phyloP scores from a whole-genome alignment of 306 rosid species.

The Vachellia collinsii region DNA sequence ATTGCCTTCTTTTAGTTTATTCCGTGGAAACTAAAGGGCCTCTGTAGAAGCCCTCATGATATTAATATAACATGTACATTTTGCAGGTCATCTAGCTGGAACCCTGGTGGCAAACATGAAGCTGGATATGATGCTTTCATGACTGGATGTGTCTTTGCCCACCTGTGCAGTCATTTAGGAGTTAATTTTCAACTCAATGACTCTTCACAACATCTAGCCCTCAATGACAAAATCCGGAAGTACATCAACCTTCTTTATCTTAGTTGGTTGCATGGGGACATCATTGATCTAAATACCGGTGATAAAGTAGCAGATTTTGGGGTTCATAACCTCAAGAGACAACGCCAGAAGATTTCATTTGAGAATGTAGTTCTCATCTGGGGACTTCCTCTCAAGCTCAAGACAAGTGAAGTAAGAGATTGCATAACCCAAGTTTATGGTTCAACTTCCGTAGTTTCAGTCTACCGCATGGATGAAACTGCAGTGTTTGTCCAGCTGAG shows the following conservation, averaged over 20 bases:
- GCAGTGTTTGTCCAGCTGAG: conserved; percentile 75
- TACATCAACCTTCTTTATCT: conserved; percentile 75
- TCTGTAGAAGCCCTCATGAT: conserved; percentile 15
- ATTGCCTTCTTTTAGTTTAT: conserved; percentile 7
- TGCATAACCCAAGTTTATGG: conserved; percentile 76
- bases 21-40: conserved; percentile 19
- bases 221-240: conserved; percentile 61
- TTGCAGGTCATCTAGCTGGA: conserved; percentile 91
- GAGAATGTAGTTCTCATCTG: conserved; percentile 76
- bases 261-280: conserved; percentile 77
- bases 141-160: conserved; percentile 93
- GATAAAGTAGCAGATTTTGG: conserved; percentile 44
- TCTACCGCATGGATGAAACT: conserved; percentile 79
- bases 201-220: conserved; percentile 58
- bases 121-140: conserved; percentile 98
- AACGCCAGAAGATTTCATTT: conserved; percentile 49
- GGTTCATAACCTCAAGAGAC: conserved; percentile 43
- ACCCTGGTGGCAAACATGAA: conserved; percentile 93
- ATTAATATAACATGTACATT: conserved; percentile 34
- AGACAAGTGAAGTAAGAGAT: conserved; percentile 61
- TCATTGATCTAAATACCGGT: conserved; percentile 75
- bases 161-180: conserved; percentile 76
- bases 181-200: conserved; percentile 55
- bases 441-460: conserved; percentile 50
- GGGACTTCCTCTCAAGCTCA: conserved; percentile 74